Conservation (phyloP, 257 asterid species). For the Linaria vulgaris region DNA sequence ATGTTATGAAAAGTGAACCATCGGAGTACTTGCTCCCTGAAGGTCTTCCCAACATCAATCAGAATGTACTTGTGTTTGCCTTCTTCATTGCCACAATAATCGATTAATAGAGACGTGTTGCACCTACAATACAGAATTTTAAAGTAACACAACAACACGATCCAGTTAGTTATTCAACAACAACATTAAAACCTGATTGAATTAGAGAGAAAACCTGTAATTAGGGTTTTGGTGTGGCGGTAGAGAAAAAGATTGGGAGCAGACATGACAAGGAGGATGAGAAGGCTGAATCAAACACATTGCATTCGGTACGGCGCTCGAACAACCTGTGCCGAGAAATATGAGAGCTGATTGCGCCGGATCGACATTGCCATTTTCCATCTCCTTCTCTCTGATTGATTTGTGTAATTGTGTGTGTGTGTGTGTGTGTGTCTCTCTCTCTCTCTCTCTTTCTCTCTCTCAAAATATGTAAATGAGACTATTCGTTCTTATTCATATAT, state of each 20-base stretch:
- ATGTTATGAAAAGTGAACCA: slow-evolving; percentile 86
- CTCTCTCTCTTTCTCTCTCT: no score
- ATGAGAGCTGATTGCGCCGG: slow-evolving; percentile 62
- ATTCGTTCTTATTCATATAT: no score
- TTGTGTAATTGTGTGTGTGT: no score
- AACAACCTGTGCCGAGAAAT: slow-evolving; percentile 94
- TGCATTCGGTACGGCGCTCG: slow-evolving; percentile 86
- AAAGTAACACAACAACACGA: slow-evolving; percentile 16
- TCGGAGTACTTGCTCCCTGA: slow-evolving; percentile 93
- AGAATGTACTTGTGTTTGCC: slow-evolving; percentile 73
- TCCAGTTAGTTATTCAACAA: not conserved
- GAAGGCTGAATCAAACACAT: slow-evolving; percentile 81
- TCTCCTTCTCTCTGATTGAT: slow-evolving; percentile 19
- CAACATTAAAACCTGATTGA: not conserved
- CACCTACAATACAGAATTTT: slow-evolving; percentile 79
- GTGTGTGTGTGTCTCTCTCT: no score
- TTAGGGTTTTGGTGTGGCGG: slow-evolving; percentile 82
- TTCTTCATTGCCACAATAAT: slow-evolving; percentile 52
- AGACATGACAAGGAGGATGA: slow-evolving; percentile 84
- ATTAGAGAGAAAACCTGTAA: slow-evolving; percentile 55
- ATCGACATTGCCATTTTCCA: slow-evolving; percentile 48
- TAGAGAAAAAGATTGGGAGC: slow-evolving; percentile 63
- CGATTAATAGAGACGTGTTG: slow-evolving; percentile 92
- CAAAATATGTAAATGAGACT: no score
- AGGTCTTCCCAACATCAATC: slow-evolving; percentile 95